These are phyloP conservation scores for Grigorovia humatica DNA, from an alignment of 805 yeast genomes.

Conservation along the genomic window DNA sequence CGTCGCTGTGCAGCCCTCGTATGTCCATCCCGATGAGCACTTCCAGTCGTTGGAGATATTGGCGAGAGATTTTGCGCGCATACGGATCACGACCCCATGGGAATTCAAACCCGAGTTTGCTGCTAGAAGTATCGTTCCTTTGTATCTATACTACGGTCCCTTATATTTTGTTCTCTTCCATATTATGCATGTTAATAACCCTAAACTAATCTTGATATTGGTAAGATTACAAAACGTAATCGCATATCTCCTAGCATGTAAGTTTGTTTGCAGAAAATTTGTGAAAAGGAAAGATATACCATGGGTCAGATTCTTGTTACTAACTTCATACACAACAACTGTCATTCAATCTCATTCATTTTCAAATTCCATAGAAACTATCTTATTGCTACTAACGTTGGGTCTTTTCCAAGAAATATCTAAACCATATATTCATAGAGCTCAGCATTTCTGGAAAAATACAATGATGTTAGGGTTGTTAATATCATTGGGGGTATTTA, in stretches of 20 bases:
- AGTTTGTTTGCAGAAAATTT: not conserved
- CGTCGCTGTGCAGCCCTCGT: slow-evolving; percentile 61
- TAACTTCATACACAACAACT: slow-evolving; percentile 59
- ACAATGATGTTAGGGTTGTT: slow-evolving; percentile 36
- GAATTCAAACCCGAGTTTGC: slow-evolving; percentile 45
- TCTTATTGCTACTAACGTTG: slow-evolving; percentile 33
- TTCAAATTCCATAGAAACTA: slow-evolving; percentile 76
- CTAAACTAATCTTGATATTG: slow-evolving; percentile 43
- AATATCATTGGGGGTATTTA: slow-evolving; percentile 63
- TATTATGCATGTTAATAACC: slow-evolving; percentile 20
- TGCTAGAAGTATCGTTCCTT: slow-evolving; percentile 61
- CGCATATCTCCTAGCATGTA: slow-evolving; percentile 12
- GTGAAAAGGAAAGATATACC: not conserved
- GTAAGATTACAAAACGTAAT: slow-evolving; percentile 40
- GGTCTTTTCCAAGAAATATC: slow-evolving; percentile 27
- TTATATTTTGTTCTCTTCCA: slow-evolving; percentile 30
- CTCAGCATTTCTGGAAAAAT: not conserved
- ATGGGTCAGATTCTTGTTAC: slow-evolving; percentile 24
- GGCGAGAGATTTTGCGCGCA: slow-evolving; percentile 5
- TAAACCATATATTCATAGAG: not conserved
- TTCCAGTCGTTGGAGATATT: slow-evolving; percentile 82
- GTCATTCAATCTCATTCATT: slow-evolving; percentile 79
- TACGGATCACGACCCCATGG: slow-evolving; percentile 53
- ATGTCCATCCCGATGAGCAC: slow-evolving; percentile 97
- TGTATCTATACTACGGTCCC: slow-evolving; percentile 64